phyloP scores from a whole-genome alignment of 1,284 basidiomycete species.

The Leccinum variabile region DNA sequence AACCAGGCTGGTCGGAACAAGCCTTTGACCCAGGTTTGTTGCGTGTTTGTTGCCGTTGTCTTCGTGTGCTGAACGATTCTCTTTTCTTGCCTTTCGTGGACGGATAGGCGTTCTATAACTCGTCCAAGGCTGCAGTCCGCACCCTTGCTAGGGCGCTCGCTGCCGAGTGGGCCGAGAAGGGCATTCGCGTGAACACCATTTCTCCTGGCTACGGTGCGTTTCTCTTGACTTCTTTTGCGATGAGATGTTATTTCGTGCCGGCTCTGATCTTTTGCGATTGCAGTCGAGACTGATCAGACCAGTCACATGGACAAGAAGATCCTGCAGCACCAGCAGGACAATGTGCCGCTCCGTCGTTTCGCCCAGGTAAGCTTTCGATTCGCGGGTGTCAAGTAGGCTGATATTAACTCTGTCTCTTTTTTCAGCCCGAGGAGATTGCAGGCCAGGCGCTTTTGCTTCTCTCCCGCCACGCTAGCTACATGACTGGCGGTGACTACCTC shows the following conservation, averaged over 20 bases:
- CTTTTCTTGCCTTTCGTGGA: background rate
- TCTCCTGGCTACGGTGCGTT: slow-evolving; percentile 57
- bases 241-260: slow-evolving; percentile 2
- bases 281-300: slow-evolving; percentile 42
- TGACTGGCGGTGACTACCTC: slow-evolving; percentile 45
- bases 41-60: background rate
- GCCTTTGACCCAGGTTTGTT: slow-evolving; percentile 39
- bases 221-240: background rate
- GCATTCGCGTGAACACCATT: slow-evolving; percentile 60
- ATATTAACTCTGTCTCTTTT: background rate
- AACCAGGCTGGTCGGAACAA: slow-evolving; percentile 39
- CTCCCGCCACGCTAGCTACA: slow-evolving; percentile 42
- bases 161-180: slow-evolving; percentile 54
- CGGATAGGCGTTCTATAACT: slow-evolving; percentile 55
- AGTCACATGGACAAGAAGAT: slow-evolving; percentile 37
- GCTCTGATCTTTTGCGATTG: background rate
- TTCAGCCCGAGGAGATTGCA: slow-evolving; percentile 45
- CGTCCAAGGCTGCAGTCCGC: slow-evolving; percentile 59
- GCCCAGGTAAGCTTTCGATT: slow-evolving; percentile 27
- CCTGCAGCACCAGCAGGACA: slow-evolving; percentile 35
- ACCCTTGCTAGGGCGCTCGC: slow-evolving; percentile 58
- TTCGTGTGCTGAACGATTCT: background rate
- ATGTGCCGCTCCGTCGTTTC: slow-evolving; percentile 45
- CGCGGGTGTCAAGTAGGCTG: accelerated
- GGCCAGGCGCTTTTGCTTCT: slow-evolving; percentile 45